Base-by-base conservation (phyloP, 1,139 yeast species). In the Scheffersomyces stambukii region DNA sequence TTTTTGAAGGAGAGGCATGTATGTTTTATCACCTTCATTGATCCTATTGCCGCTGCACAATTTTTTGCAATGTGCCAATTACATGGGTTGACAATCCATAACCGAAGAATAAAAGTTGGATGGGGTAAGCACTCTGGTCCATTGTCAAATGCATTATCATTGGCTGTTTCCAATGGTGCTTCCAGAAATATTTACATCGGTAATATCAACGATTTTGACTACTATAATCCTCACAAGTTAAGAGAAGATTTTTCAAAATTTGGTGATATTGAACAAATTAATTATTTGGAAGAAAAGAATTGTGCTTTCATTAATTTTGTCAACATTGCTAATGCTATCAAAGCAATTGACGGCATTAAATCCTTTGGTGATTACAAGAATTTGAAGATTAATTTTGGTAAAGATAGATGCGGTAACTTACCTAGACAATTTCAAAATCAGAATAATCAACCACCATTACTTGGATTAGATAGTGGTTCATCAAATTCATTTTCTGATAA, bases 121-220 rank as follows among this genome's bases (percentile, higher is more conserved):
- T 91, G 97, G 97, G 98, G 97, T 28, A 85, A 84, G 52, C 95
- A 86, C 54, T 78, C 95, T 2, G 96, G 96, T 7, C 91, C 95
- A 1, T 65, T 89, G 35, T 76, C 86, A n/a, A 80, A 82, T 41
- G 81, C 84, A 4, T 69, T 89, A 36, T 76, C 86, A 6, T 60
- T 79, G 38, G 95, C 95, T 2, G 93, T 88, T n/a, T 75, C 91
- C n/a, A 80, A 81, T 30, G 96, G 96, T 24, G 97, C 96, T 2
- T 76, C 89, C 16, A 75, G 98, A 59, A 91, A 91, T 53, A 78
- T 91, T 21, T 91, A 89, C 54, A 75, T 91, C 41, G 96, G 97
- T 18, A 79, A 66, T 43, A 65, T 67, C 30, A 48, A 45, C 32
- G 65, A 67, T 45, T 66, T 66, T 40, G 57, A 56, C 29, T 66